A percentile compares a stretch with the other conserved stretches of the same genome.
Conservation (phyloP, 2,329 filamentous ascomycete species). For the Aspergillus alliaceus region DNA sequence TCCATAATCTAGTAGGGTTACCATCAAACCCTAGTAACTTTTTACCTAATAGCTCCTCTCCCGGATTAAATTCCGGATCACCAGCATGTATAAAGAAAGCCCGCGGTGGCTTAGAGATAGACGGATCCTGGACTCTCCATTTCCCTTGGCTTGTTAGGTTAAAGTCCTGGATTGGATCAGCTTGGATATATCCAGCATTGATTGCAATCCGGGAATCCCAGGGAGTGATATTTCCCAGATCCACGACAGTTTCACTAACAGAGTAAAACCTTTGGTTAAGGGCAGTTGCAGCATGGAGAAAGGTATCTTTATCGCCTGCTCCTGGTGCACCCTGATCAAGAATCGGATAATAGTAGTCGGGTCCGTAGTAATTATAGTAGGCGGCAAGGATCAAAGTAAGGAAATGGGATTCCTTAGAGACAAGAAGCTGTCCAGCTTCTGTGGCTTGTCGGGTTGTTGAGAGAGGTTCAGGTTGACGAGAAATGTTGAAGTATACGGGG, state of each 20-base stretch:
- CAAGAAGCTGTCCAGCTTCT: conserved; percentile 32
- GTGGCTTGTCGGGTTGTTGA: conserved; percentile 33
- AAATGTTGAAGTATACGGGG: conserved; percentile 41
- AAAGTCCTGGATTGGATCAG: conserved; percentile 33
- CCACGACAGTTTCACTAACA: conserved; percentile 23
- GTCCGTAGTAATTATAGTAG: conserved; percentile 35
- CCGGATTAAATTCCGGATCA: conserved; percentile 32
- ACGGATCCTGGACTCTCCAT: conserved; percentile 20
- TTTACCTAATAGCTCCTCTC: conserved; percentile 23
- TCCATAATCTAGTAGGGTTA: conserved; percentile 25
- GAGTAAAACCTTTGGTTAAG: conserved; percentile 23
- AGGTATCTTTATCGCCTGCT: conserved; percentile 31
- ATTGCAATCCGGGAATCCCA: conserved; percentile 7
- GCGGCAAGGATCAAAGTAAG: conserved; percentile 31
- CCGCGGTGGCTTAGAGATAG: conserved; percentile 19
- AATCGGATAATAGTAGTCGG: conserved; percentile 28
- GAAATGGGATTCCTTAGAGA: conserved; percentile 35
- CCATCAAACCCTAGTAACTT: conserved; percentile 22
- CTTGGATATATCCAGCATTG: conserved; percentile 18
- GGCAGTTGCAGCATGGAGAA: conserved; percentile 26
- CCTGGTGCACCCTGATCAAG: conserved; percentile 31
- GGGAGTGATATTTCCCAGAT: conserved; percentile 18
- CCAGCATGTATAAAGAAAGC: conserved; percentile 34
- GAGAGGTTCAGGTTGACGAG: conserved; percentile 32
- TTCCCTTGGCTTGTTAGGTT: conserved; percentile 18